Evolutionary conservation across 495 filamentous ascomycete genomes (phyloP), one percentile per base, ranked within the genome.

Genomic region (Aspergillus taichungensis): DNA sequence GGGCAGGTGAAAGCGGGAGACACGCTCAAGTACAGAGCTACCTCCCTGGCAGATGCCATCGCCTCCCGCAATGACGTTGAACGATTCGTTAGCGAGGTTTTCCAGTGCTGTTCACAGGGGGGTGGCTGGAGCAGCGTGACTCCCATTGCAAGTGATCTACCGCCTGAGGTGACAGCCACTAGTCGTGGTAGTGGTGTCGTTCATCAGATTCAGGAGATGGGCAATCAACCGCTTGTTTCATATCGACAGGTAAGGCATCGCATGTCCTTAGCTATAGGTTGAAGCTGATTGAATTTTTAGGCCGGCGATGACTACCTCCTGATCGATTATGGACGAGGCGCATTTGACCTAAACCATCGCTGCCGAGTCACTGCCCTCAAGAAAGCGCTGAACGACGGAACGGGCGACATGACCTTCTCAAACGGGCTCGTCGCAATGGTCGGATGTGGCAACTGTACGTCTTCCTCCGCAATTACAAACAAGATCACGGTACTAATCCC

Each of bases 1-100:
- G 79, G 79, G 0, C 78, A 81, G 56, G 58, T 83, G 9, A 77
- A 74, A 44, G 69, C 77, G 13, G 79, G 79, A n/a, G 71, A 79
- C 50, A 73, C 66, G 5, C 55, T 79, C 12, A 60, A 63, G 29
- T 75, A 73, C 45, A 54, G 55, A 14, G 54, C 61, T 12, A 67
- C 73, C 4, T 68, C 74, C 6, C 52, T 74, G 18, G 57, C 72
- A 9, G 64, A 72, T 42, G 75, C 76, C 8, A 43, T 78, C 3
- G 45, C 47, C 30, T 42, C 59, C 13, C 55, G 62, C 11, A 50
- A 50, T 35, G 48, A 59, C 4, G 37, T 71, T 12, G 61, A 73
- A 13, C 47, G 46, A 1, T 73, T 69, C 32, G 50, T 73, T n/a
- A 55, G 64, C 27, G 41, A 49, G 6, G 46, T 71, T 24, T 45